Conservation (phyloP, 169 alveolate genomes). For the Eimeria zaria region DNA sequence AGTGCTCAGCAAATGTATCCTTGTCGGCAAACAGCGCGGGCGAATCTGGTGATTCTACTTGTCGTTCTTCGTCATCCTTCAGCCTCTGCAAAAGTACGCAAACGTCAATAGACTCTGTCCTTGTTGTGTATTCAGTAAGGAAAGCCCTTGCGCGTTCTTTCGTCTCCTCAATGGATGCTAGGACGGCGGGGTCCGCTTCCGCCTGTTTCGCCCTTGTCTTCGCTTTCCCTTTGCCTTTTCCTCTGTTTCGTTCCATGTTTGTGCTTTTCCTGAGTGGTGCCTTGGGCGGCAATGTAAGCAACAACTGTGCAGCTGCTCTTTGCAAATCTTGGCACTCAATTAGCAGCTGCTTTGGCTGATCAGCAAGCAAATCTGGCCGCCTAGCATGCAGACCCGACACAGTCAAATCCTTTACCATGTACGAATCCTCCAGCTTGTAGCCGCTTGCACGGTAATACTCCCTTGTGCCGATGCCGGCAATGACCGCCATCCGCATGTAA, state of each 20-base stretch:
- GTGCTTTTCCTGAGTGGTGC: neutral
- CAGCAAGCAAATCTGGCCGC: conserved; percentile 67
- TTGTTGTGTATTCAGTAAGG: conserved; percentile 24
- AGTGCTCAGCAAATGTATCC: conserved; percentile 46
- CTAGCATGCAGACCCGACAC: conserved; percentile 63
- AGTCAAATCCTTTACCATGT: conserved; percentile 77
- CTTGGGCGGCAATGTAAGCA: conserved; percentile 64
- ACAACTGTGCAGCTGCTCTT: conserved; percentile 11
- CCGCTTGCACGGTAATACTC: conserved; percentile 99
- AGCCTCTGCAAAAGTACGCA: neutral
- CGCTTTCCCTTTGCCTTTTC: neutral
- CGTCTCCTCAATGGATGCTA: conserved; percentile 19
- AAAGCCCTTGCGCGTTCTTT: conserved; percentile 13
- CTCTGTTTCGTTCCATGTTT: neutral
- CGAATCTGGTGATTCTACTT: neutral
- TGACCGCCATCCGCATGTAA: conserved; percentile 96
- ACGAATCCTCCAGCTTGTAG: conserved; percentile 88
- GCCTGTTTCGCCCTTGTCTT: neutral
- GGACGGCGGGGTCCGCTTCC: neutral
- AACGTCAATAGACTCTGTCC: conserved; percentile 27
- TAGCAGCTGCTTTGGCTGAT: conserved; percentile 46
- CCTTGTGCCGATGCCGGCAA: conserved; percentile 99
- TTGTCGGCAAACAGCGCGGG: conserved; percentile 27
- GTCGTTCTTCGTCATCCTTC: neutral
- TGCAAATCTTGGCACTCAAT: conserved; percentile 59